A percentile compares a stretch with the other conserved stretches of the same genome.
Conservation (phyloP, 2,329 filamentous ascomycete species). For the Paecilomyces fulvus region DNA sequence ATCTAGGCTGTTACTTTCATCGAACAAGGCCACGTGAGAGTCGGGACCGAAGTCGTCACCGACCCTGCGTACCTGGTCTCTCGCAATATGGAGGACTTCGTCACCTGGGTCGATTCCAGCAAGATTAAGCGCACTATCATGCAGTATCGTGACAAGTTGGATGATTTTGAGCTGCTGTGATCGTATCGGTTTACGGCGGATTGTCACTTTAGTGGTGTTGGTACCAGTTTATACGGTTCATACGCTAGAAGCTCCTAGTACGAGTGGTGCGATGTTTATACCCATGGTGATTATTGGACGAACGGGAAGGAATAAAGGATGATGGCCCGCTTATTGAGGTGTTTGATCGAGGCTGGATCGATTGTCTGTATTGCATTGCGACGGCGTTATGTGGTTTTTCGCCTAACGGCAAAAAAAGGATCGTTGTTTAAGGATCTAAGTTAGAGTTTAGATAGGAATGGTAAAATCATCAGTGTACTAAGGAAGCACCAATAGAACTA, state of each 20-base stretch:
- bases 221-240: not conserved
- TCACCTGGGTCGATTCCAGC: conserved; percentile 91
- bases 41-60: conserved; percentile 82
- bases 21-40: conserved; percentile 87
- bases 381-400: not conserved
- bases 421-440: not conserved
- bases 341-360: not conserved
- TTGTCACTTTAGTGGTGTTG: not conserved
- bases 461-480: not conserved
- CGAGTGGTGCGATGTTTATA: not conserved
- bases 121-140: conserved; percentile 97
- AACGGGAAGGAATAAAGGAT: not conserved
- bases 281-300: not conserved
- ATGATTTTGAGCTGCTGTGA: conserved; percentile 85
- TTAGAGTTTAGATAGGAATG: not conserved
- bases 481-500: not conserved
- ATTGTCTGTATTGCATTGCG: not conserved
- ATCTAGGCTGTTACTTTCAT: conserved; percentile 60
- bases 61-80: conserved; percentile 87
- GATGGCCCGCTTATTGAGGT: not conserved
- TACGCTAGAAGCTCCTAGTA: not conserved
- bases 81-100: conserved; percentile 85
- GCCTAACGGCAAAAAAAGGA: not conserved
- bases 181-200: not conserved
- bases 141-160: conserved; percentile 88